A percentile compares a stretch with the other conserved stretches of the same genome.
phyloP scores from a whole-genome alignment of 2,329 filamentous ascomycete species.

The Calonectria honghensis region DNA sequence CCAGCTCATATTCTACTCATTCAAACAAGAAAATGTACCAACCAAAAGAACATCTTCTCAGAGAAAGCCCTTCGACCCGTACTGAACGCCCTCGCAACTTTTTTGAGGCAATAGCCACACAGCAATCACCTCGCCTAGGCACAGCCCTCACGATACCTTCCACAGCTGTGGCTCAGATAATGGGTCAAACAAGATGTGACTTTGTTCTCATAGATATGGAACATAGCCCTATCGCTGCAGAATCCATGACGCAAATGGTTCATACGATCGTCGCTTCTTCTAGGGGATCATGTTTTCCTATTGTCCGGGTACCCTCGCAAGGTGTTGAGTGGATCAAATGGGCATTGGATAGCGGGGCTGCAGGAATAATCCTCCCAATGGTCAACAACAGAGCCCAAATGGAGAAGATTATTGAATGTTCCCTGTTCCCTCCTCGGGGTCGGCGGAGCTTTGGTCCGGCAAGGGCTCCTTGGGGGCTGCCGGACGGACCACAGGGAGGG shows the following conservation, averaged over 20 bases:
- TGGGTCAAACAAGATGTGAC: conserved; percentile 7
- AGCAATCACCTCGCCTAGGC: not conserved
- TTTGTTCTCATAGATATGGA: conserved; percentile 31
- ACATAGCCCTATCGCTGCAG: conserved; percentile 7
- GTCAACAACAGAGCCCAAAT: conserved; percentile 8
- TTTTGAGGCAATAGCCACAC: not conserved
- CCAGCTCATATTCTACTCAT: not conserved
- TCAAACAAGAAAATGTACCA: not conserved
- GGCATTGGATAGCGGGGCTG: conserved; percentile 26
- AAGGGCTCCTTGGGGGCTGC: conserved; percentile 18
- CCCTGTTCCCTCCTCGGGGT: conserved; percentile 2
- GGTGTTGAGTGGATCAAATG: conserved; percentile 31
- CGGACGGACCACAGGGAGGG: conserved; percentile 13
- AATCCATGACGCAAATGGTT: conserved; percentile 14
- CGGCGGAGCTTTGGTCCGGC: conserved; percentile 20
- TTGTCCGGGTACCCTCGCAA: conserved; percentile 18
- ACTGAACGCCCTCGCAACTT: not conserved
- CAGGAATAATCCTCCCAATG: conserved; percentile 27
- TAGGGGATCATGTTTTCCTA: conserved; percentile 10
- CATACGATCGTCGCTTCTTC: conserved; percentile 24
- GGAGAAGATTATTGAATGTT: not conserved
- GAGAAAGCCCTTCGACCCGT: not conserved
- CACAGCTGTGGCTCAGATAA: not conserved
- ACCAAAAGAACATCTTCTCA: not conserved
- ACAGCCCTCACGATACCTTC: conserved; percentile 21